Percentiles rank a stretch among this genome's conserved stretches.
phyloP scores from a whole-genome alignment of 345 rosid species.

The Xanthoceras sorbifolium region DNA sequence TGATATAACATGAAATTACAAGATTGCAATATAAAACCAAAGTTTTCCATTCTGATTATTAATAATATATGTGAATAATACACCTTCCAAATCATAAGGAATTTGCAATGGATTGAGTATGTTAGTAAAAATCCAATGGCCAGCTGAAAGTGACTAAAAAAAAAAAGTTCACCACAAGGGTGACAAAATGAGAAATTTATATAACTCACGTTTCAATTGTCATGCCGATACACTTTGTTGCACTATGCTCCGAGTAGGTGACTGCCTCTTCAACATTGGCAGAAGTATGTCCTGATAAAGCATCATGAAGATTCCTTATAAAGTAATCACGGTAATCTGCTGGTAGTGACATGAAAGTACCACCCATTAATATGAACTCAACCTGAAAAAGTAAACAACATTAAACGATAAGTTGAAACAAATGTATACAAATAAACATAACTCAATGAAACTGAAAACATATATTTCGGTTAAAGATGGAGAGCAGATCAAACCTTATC shows the following conservation, averaged over 20 bases:
- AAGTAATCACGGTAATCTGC: slow-evolving; percentile 96
- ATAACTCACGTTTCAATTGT: slow-evolving; percentile 93
- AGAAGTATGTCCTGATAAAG: slow-evolving; percentile 94
- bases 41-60: not conserved
- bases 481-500: slow-evolving; percentile 65
- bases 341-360: slow-evolving; percentile 95
- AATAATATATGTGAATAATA: not conserved
- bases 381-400: slow-evolving; percentile 51
- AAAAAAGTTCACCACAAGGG: not conserved
- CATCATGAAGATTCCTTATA: slow-evolving; percentile 94
- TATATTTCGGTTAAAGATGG: not conserved
- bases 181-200: not conserved
- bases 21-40: slow-evolving; percentile 6
- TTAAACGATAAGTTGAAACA: not conserved
- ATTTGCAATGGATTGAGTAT: not conserved
- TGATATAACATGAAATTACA: not conserved
- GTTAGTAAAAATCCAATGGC: not conserved
- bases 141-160: slow-evolving; percentile 6
- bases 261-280: slow-evolving; percentile 97
- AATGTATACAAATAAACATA: not conserved
- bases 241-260: slow-evolving; percentile 89
- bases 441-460: slow-evolving; percentile 4
- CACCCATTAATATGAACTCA: slow-evolving; percentile 98
- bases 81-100: not conserved
- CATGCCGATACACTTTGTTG: slow-evolving; percentile 98